Evolutionary conservation across 23 red algal genomes (phyloP), one percentile per base, ranked within the genome.

Genomic region (Chondrus crispus): DNA sequence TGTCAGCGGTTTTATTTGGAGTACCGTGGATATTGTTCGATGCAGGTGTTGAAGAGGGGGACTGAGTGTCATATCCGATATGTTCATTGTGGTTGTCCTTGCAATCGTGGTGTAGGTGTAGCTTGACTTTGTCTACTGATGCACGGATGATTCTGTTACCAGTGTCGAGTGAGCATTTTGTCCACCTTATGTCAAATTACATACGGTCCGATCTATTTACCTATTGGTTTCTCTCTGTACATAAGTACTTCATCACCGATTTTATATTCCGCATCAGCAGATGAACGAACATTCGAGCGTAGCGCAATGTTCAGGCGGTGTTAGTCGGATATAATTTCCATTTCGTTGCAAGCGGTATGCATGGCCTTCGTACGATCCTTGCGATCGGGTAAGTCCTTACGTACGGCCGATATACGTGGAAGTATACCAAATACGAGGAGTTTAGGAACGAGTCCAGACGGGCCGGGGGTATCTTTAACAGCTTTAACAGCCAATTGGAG

Each of bases 171-270:
- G 26, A 77, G 71, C 71, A 77, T 77, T 77, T 77, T 77, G 22
- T 37, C 71, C 26, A 26, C 43, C 28, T 46, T 44, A 0, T 48
- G 29, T 24, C 71, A 26, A 35, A 77, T 2, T n/a, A 77, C 44
- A 37, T 35, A 77, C n/a, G 71, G 71, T 39, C 0, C 71, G 38
- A 38, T 48, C 44, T 1, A 77, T 48, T 77, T 77, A n/a, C 29
- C 71, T 35, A 48, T 38, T n/a, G 71, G 71, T 20, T 2, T 77
- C 44, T 77, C 37, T 26, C 1, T 26, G 43, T 77, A 77, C 1
- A 77, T 77, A 37, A 48, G 71, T 48, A 77, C 71, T 48, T 77
- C 71, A 77, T 77, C 71, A 26, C 38, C 37, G 26, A 77, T 77
- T 38, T 48, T 38, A 0, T 46, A 46, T 22, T 10, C 26, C 19